Percentiles rank a stretch among this genome's conserved stretches.
phyloP scores from a whole-genome alignment of 257 asterid species.

The Plantago major region DNA sequence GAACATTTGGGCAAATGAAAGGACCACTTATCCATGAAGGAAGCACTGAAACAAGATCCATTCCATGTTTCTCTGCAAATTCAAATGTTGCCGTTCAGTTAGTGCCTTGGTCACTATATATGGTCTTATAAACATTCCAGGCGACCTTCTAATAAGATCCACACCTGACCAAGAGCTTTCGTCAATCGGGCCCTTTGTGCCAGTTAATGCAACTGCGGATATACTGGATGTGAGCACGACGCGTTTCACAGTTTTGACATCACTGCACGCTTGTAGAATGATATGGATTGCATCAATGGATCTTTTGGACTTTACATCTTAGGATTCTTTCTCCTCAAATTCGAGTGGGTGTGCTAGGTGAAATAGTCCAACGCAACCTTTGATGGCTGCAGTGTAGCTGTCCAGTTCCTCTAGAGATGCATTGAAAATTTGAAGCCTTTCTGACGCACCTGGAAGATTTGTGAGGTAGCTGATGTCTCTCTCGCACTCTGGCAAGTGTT shows the following conservation, averaged over 20 bases:
- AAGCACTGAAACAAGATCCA: slow-evolving; percentile 8
- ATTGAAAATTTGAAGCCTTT: slow-evolving; percentile 4
- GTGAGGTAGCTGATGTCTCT: slow-evolving; percentile 7
- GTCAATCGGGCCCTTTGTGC: background rate
- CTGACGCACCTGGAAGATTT: slow-evolving; percentile 3
- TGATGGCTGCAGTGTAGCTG: background rate
- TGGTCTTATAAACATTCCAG: background rate
- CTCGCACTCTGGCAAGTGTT: background rate
- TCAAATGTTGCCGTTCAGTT: background rate
- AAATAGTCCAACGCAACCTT: slow-evolving; percentile 5
- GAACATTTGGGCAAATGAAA: slow-evolving; percentile 6
- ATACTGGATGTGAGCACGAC: slow-evolving; percentile 7
- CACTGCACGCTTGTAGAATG: slow-evolving; percentile 12
- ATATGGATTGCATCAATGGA: background rate
- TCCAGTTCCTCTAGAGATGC: slow-evolving; percentile 1
- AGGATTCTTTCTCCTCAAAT: slow-evolving; percentile 6
- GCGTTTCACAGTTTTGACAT: background rate
- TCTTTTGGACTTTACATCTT: slow-evolving; percentile 6
- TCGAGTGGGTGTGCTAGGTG: slow-evolving; percentile 7
- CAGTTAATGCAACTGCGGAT: background rate
- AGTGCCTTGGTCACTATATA: background rate
- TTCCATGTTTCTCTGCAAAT: slow-evolving; percentile 1
- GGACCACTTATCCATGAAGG: slow-evolving; percentile 8
- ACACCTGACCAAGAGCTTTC: slow-evolving; percentile 2
- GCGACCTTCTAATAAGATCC: background rate